These are phyloP conservation scores for Stentor roeselii DNA, from an alignment of 73 alveolate species.

Conservation along the genomic window DNA sequence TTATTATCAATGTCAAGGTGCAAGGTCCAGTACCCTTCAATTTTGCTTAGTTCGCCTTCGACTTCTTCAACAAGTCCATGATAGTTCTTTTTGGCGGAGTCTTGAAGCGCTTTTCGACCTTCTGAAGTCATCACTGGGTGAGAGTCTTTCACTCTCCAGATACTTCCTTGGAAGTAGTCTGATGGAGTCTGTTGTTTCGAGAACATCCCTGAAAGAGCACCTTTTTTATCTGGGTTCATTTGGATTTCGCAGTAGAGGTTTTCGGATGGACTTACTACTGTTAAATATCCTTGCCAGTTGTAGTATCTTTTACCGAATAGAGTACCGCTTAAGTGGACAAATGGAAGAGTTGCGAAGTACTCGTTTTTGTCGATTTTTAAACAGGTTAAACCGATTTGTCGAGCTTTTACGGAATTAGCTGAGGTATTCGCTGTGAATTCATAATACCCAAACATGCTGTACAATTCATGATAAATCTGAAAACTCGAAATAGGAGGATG, in stretches of 20 bases:
- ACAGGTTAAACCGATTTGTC: conserved; percentile 33
- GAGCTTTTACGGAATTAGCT: conserved; percentile 49
- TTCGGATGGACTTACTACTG: background rate
- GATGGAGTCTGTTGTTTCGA: conserved; percentile 5
- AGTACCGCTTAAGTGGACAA: background rate
- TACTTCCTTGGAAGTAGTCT: background rate
- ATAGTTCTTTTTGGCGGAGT: background rate
- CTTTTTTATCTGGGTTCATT: conserved; percentile 9
- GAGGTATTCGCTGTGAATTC: conserved; percentile 49
- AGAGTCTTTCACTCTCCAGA: background rate
- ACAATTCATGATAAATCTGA: conserved; percentile 34
- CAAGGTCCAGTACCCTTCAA: conserved; percentile 22
- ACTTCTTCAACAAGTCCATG: background rate
- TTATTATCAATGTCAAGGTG: background rate
- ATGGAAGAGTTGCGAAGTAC: background rate
- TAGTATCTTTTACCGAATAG: background rate
- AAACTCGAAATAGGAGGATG: conserved; percentile 57
- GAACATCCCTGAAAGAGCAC: background rate
- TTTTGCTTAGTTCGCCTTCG: background rate
- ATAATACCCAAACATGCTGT: conserved; percentile 37
- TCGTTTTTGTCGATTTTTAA: conserved; percentile 38
- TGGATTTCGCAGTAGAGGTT: background rate
- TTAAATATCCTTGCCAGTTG: conserved; percentile 18
- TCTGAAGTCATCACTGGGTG: conserved; percentile 16
- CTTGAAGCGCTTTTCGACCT: conserved; percentile 6